Evolutionary conservation across 176 grass and related monocot genomes (phyloP).

Genomic region (Bonia amplexicaulis): DNA sequence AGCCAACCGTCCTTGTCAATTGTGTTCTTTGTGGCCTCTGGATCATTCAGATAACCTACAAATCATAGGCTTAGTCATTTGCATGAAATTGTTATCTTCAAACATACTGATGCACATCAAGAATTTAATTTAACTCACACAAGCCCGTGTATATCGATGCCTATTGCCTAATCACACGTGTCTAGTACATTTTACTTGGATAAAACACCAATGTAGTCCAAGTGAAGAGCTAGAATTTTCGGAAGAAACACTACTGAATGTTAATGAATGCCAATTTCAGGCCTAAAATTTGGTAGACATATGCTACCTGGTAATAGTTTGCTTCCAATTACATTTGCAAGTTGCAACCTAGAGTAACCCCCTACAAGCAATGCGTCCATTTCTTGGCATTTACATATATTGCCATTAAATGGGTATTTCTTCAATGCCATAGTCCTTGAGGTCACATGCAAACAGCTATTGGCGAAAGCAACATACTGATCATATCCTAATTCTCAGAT

Average conservation of each 20-base stretch:
- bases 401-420: not conserved
- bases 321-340: not conserved
- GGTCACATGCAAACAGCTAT: not conserved
- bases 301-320: not conserved
- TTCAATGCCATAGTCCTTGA: not conserved
- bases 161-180: not conserved
- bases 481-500: not conserved
- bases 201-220: not conserved
- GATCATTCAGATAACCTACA: slow-evolving; percentile 92
- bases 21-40: slow-evolving; percentile 66
- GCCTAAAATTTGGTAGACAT: not conserved
- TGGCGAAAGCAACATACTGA: slow-evolving; percentile 3
- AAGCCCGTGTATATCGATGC: not conserved
- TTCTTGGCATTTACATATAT: slow-evolving; percentile 1
- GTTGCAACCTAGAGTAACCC: not conserved
- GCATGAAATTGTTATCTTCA: not conserved
- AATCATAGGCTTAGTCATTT: not conserved
- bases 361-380: not conserved
- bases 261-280: not conserved
- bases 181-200: not conserved
- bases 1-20: slow-evolving; percentile 89
- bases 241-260: not conserved
- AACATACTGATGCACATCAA: not conserved
- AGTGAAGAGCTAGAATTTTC: not conserved
- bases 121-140: not conserved